Base-by-base conservation (phyloP, 2,329 filamentous ascomycete species). In the Alternaria dauci region DNA sequence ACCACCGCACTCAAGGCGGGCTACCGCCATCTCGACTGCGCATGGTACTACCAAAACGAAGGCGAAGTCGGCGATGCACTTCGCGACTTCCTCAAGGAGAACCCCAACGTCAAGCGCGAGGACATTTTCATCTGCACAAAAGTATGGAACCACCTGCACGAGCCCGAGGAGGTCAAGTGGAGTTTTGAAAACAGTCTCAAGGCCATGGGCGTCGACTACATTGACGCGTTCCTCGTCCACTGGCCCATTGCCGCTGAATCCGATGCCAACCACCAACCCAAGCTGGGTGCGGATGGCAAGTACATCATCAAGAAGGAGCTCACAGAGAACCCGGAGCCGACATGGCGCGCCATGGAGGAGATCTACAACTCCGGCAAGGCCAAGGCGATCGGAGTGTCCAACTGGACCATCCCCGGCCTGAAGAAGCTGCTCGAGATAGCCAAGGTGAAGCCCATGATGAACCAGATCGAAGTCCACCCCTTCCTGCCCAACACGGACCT, bases 71-170 rank as follows among this genome's bases (percentile, higher is more conserved):
- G 89, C 32, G 81, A 87, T 47, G 90, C 90, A 2, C 79, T 92
- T 16, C 81, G 80, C 34, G 86, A 87, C 70, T 88, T 87, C 77
- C 78, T 87, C 61, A 80, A 82, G 70, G 77, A 82, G 54, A 77
- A 84, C 61, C 87, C 86, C 4, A 82, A 81, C 0, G 69, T 92
- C 25, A 79, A 82, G 16, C 84, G 88, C 44, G 77, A 82, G 26
- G 84, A 91, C 32, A 70, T 93, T 57, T 93, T 90, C 77, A 80
- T 92, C 57, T 91, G 89, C n/a, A 92, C 89, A 62, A 93, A 93
- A 80, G 87, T 92, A 58, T 82, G 89, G 62, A 82, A 80, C 50
- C 83, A 86, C 46, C 82, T 81, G 3, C 84, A 84, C 39, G 85
- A 84, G 62, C 80, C 82, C 1, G 87, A 90, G 18, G 82, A 84